Evolutionary conservation across 768 basidiomycete genomes (phyloP).

Genomic region (Boletus patriciae): DNA sequence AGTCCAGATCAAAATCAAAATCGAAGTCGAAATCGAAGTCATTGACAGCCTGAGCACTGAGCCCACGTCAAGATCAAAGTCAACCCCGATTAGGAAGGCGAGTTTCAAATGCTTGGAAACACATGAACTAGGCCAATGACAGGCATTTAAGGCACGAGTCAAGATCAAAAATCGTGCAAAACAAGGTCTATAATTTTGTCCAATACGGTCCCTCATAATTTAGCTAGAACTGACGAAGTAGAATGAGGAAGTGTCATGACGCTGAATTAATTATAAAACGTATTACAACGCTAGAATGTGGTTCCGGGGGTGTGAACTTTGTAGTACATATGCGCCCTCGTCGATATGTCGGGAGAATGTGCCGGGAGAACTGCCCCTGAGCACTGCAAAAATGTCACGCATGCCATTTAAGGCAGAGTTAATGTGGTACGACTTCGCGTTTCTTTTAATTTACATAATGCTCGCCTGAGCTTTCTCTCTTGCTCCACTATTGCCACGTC

Average conservation of each 20-base stretch:
- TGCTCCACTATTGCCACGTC: slow-evolving; percentile 1
- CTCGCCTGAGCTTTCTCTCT: neutral
- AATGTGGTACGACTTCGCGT: slow-evolving; percentile 23
- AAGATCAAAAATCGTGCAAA: too few species aligned
- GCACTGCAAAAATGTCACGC: neutral
- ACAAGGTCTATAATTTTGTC: too few species aligned
- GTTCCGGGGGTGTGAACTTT: neutral
- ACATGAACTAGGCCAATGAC: too few species aligned
- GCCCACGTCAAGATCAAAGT: too few species aligned
- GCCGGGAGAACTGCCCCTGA: neutral
- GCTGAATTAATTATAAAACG: neutral
- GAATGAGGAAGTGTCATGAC: neutral
- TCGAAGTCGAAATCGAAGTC: too few species aligned
- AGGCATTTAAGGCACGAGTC: too few species aligned
- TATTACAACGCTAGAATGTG: neutral
- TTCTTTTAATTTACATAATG: neutral
- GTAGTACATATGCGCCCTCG: neutral
- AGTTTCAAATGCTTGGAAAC: too few species aligned
- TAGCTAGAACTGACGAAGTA: neutral
- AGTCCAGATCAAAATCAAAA: too few species aligned
- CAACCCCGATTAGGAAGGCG: too few species aligned
- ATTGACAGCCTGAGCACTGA: too few species aligned
- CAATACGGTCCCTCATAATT: too few species aligned
- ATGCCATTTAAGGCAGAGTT: slow-evolving; percentile 12
- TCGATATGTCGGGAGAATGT: slow-evolving; percentile 5